phyloP scores from a whole-genome alignment of 1,139 yeast genomes.

The Spathaspora jeffriesii region DNA sequence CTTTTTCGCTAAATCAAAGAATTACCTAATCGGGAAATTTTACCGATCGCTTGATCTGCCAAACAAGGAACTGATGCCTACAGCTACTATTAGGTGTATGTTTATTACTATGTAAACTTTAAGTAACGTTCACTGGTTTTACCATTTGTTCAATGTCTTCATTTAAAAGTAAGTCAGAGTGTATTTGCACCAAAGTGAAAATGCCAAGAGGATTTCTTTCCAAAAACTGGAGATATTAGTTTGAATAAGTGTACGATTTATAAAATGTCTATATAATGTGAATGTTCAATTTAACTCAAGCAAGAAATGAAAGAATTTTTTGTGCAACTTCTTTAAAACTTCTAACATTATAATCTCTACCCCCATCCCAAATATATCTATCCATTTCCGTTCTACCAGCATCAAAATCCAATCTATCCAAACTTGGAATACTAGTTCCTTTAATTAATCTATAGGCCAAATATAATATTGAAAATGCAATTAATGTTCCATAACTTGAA shows the following conservation, averaged over 20 bases:
- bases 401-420: slow-evolving; percentile 73
- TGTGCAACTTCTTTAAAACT: slow-evolving; percentile 36
- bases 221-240: no score
- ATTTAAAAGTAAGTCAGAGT: no score
- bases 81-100: not conserved
- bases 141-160: no score
- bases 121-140: no score
- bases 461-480: slow-evolving; percentile 56
- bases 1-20: not conserved
- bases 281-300: slow-evolving; percentile 17
- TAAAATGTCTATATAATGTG: no score
- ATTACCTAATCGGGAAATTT: not conserved
- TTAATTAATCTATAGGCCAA: slow-evolving; percentile 54
- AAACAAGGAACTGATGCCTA: not conserved
- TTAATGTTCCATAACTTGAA: slow-evolving; percentile 65
- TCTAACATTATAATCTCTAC: slow-evolving; percentile 41
- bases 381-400: slow-evolving; percentile 79
- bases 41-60: not conserved
- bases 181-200: no score
- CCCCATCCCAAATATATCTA: slow-evolving; percentile 70
- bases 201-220: not conserved
- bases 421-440: slow-evolving; percentile 57
- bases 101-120: not conserved
- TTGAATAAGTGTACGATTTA: no score
- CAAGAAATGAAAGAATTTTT: slow-evolving; percentile 38